phyloP scores from a whole-genome alignment of 2,329 filamentous ascomycete species.

The Hirsutella thompsonii region DNA sequence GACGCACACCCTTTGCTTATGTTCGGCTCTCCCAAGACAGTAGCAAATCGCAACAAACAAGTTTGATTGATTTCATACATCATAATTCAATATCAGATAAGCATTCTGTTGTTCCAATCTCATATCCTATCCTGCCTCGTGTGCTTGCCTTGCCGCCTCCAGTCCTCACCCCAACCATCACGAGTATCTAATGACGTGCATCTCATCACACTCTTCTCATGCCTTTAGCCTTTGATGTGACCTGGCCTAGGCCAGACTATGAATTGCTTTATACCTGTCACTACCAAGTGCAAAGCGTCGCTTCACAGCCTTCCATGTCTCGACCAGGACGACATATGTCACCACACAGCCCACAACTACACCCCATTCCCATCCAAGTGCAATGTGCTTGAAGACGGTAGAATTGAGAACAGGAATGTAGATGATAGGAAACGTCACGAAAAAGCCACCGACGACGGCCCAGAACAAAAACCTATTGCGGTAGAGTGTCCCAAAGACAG shows the following conservation, averaged over 20 bases:
- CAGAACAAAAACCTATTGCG: conserved; percentile 56
- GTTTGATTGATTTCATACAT: too few species aligned
- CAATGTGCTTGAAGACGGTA: conserved; percentile 55
- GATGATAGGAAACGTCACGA: conserved; percentile 47
- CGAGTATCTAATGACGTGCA: too few species aligned
- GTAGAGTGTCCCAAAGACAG: conserved; percentile 49
- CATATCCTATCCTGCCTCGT: too few species aligned
- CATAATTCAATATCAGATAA: too few species aligned
- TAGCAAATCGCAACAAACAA: too few species aligned
- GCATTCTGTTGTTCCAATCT: too few species aligned
- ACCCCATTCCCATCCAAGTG: conserved; percentile 61
- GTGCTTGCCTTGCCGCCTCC: too few species aligned
- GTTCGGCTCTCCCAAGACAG: too few species aligned
- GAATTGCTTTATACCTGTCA: conserved; percentile 2
- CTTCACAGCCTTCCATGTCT: conserved; percentile 59
- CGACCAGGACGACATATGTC: conserved; percentile 50
- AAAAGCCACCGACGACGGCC: conserved; percentile 46
- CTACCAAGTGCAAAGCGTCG: conserved; percentile 27
- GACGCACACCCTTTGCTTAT: too few species aligned
- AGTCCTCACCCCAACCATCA: too few species aligned
- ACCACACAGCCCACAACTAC: conserved; percentile 47
- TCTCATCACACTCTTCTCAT: too few species aligned
- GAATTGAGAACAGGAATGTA: conserved; percentile 57
- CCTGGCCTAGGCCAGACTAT: background rate
- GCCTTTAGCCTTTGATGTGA: too few species aligned